These are phyloP conservation scores for Cystofilobasidium ferigula DNA, from an alignment of 768 basidiomycete species.

Conservation along the genomic window DNA sequence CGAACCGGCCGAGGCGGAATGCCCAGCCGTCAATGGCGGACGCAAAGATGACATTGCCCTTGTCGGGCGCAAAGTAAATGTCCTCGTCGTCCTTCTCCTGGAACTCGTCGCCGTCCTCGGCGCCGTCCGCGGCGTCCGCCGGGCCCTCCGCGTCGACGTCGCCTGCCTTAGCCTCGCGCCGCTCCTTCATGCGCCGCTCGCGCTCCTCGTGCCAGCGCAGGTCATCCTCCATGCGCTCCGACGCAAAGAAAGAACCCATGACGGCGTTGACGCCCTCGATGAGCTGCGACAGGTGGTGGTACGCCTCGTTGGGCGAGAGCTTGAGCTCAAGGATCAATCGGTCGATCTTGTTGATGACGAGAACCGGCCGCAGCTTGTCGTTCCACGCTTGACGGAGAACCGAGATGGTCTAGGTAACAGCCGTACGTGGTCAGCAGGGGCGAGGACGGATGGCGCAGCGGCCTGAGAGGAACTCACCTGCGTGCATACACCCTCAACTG, in stretches of 20 bases:
- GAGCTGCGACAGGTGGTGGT: slow-evolving; percentile 81
- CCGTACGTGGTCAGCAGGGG: background rate
- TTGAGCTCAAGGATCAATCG: slow-evolving; percentile 87
- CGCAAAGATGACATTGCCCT: slow-evolving; percentile 91
- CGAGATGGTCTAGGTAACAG: slow-evolving; percentile 72
- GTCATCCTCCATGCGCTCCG: slow-evolving; percentile 94
- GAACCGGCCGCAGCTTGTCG: slow-evolving; percentile 74
- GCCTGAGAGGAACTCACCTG: slow-evolving; percentile 56
- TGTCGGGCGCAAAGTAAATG: slow-evolving; percentile 90
- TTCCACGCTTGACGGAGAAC: slow-evolving; percentile 91
- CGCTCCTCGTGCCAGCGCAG: slow-evolving; percentile 85
- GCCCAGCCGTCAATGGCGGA: slow-evolving; percentile 97
- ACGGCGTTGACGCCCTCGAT: slow-evolving; percentile 97
- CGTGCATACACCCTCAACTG: slow-evolving; percentile 95
- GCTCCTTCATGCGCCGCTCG: slow-evolving; percentile 63
- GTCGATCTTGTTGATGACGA: slow-evolving; percentile 95
- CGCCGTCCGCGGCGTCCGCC: slow-evolving; percentile 43
- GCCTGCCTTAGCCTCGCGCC: slow-evolving; percentile 43
- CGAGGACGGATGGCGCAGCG: too few species aligned
- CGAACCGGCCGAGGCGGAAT: slow-evolving; percentile 85
- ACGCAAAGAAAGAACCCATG: slow-evolving; percentile 91
- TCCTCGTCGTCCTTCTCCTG: slow-evolving; percentile 96
- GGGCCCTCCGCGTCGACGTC: slow-evolving; percentile 50
- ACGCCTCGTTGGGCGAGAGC: slow-evolving; percentile 78
- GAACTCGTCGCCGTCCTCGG: slow-evolving; percentile 45